Evolutionary conservation across 176 grass and related monocot genomes (phyloP), one percentile per base, ranked within the genome.

Genomic region (Paspalum notatum): DNA sequence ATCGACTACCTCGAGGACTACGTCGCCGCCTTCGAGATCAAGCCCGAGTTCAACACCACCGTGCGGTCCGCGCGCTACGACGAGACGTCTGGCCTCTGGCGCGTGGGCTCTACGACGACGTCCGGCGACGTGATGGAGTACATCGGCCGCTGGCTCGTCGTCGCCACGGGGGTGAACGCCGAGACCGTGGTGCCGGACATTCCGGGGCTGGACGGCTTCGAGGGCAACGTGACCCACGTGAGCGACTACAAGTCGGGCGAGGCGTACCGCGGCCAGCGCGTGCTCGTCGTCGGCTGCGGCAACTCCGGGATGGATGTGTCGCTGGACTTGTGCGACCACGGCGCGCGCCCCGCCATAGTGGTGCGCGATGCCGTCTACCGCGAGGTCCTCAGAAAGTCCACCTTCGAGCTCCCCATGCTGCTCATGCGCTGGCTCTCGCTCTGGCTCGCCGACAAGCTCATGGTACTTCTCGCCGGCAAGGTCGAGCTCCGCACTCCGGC

Each of bases 251-350:
- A 90, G 75, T 92, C 89, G 5, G 94, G 91, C 14, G 76, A 86
- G 44, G 24, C 21, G 0, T 94, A 90, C 86, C 50, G 68, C 5
- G 94, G 94, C 2, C 90, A 92, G 82, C 49, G 80, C 25, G 94
- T 97, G 5, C 85, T 97, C 14, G 91, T 97, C 0, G 89, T 97
- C 3, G 94, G 94, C 17, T 94, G 94, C 37, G 94, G 94, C 0
- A 97, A 97, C 89, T 97, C 94, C n/a, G 94, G 94, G 0, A 97
- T 97, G 91, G 94, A 97, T 71, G 82, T 97, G 9, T 97, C 91
- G 22, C 91, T 97, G 4, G 94, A 97, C 73, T 89, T 97, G 39
- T 74, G 76, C 71, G 89, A 94, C 20, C 76, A 97, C 61, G 87
- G 86, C 4, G 82, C 89, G 0, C 63, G 66, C 14, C 94, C 94